Base-by-base conservation (phyloP, 2,329 filamentous ascomycete species). In the Apiospora malaysiana region DNA sequence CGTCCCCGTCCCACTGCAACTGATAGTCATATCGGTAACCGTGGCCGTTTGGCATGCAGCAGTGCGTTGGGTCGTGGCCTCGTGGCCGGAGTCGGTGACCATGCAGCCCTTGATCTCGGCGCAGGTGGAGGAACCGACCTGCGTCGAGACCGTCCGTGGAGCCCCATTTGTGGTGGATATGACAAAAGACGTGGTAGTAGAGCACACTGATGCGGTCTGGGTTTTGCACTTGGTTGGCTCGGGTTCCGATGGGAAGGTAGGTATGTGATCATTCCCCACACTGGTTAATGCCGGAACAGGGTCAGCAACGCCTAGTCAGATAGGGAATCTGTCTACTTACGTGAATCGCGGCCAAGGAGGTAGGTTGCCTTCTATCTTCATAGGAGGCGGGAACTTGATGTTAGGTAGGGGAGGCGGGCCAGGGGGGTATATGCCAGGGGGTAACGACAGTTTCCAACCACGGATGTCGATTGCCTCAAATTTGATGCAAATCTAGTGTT, bases 291-390 rank as follows among this genome's bases (percentile, higher is more conserved):
- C n/a, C 7, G 9, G n/a, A 23, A 25, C n/a, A 12, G 9, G 7
- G 8, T 49, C 18, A 49, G 46, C 8, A 49, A 25, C 2, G n/a
- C 10, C 8, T 25, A 1, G 7, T 1, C 2, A 2, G 9, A 12
- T 1, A 3, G n/a, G 46, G 1, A 12, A 6, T 49, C 9, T n/a
- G 18, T 2, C 12, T 25, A 2, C 49, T 56, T 56, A 56, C 49
- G 71, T 74, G 66, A 74, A 71, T 42, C 46, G 37, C 8, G 73
- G 74, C 74, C 72, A 75, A 65, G 68, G 68, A 3, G 74, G 74
- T 43, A 75, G 68, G 25, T 72, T 73, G 8, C 72, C 74, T 2
- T 32, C 37, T 18, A 75, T 71, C 3, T 16, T 68, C 4, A 75
- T 32, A 18, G 70, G 68, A 1, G 74, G 70, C 12, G 73, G 59